phyloP scores from a whole-genome alignment of 176 grass and related monocot species.

The Musa schizocarpa region DNA sequence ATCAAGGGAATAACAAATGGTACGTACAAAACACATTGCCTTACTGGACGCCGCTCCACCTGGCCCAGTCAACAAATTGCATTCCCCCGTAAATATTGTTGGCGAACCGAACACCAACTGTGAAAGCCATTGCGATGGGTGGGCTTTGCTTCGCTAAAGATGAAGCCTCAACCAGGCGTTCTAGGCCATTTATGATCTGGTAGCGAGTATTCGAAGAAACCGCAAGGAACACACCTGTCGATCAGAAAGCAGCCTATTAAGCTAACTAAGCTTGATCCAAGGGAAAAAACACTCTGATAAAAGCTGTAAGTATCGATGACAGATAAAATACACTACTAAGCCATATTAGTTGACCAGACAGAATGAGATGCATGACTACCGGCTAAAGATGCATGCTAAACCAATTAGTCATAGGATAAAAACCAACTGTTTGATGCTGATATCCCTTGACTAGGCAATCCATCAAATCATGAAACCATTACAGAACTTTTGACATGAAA shows the following conservation, averaged over 20 bases:
- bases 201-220: constrained; percentile 90
- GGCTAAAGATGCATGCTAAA: background rate
- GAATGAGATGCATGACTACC: background rate
- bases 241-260: background rate
- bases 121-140: constrained; percentile 72
- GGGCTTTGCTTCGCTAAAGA: constrained; percentile 57
- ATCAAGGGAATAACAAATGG: too few species aligned
- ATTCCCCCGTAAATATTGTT: constrained; percentile 95
- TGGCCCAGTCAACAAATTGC: constrained; percentile 96
- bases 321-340: background rate
- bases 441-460: too few species aligned
- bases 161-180: constrained; percentile 75
- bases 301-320: background rate
- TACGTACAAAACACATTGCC: constrained; percentile 1
- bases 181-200: constrained; percentile 85
- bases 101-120: constrained; percentile 73
- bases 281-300: background rate
- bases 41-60: constrained; percentile 71
- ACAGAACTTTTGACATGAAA: background rate
- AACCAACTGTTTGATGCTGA: too few species aligned
- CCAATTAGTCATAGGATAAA: too few species aligned
- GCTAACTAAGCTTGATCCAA: background rate
- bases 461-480: too few species aligned
- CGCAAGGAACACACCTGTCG: constrained; percentile 76
- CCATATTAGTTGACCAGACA: background rate